A percentile compares a stretch with the other conserved stretches of the same genome.
Evolutionary conservation across 2,329 filamentous ascomycete species (phyloP).

Genomic region (Cercospora zeina): DNA sequence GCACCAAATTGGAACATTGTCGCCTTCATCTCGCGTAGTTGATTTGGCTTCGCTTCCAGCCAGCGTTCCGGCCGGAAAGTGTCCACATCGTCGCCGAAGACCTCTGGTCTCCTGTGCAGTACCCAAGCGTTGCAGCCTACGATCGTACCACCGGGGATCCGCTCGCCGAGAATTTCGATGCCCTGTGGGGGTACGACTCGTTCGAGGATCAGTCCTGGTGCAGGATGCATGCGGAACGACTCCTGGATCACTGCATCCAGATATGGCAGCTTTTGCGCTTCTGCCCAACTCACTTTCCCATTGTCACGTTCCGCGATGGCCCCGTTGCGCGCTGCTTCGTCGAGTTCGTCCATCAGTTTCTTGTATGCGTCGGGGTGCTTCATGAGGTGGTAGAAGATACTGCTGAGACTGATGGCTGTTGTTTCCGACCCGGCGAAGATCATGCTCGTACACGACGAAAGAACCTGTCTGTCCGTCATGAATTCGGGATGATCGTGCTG

Average conservation of each 20-base stretch:
- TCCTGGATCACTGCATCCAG: slow-evolving; percentile 78
- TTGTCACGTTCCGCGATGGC: slow-evolving; percentile 47
- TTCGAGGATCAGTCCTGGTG: slow-evolving; percentile 70
- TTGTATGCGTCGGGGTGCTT: slow-evolving; percentile 60
- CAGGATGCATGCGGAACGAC: slow-evolving; percentile 73
- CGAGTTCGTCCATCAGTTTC: slow-evolving; percentile 62
- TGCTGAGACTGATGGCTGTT: slow-evolving; percentile 70
- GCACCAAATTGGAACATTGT: slow-evolving; percentile 74
- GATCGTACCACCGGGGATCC: slow-evolving; percentile 68
- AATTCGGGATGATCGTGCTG: slow-evolving; percentile 67
- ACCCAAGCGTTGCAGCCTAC: slow-evolving; percentile 76
- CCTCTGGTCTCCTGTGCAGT: slow-evolving; percentile 64
- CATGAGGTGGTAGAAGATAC: slow-evolving; percentile 73
- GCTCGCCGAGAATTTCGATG: slow-evolving; percentile 61
- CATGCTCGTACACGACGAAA: slow-evolving; percentile 72
- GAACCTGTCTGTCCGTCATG: slow-evolving; percentile 68
- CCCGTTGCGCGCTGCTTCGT: slow-evolving; percentile 57
- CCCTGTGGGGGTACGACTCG: slow-evolving; percentile 68
- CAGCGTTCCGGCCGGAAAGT: slow-evolving; percentile 69
- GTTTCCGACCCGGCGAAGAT: slow-evolving; percentile 70
- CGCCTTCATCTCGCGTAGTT: slow-evolving; percentile 66
- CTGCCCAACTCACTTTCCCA: slow-evolving; percentile 66
- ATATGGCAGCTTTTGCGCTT: slow-evolving; percentile 70
- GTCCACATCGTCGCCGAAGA: slow-evolving; percentile 69
- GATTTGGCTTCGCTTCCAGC: slow-evolving; percentile 55